Evolutionary conservation across 441 rosid genomes (phyloP).

Genomic region (Brassica hybrid): DNA sequence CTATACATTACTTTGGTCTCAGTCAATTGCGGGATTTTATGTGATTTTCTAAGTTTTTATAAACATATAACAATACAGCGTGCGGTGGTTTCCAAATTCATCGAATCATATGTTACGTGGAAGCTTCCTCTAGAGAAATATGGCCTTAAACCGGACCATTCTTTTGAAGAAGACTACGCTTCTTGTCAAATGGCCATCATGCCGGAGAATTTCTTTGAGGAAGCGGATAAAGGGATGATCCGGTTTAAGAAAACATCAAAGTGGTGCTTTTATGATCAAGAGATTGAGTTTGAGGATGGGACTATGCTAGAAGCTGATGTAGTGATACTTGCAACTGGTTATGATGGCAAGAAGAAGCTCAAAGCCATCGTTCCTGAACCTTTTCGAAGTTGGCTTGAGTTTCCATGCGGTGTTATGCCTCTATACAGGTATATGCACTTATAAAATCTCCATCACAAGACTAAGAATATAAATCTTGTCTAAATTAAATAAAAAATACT

Average conservation of each 20-base stretch:
- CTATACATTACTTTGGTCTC: background rate
- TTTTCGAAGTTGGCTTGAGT: conserved; percentile 63
- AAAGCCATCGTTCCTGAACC: conserved; percentile 75
- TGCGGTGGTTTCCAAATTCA: conserved; percentile 66
- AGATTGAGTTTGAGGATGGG: conserved; percentile 72
- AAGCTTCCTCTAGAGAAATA: conserved; percentile 76
- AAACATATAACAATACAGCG: conserved; percentile 53
- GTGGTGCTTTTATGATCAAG: conserved; percentile 76
- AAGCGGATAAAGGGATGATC: conserved; percentile 86
- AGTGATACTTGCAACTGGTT: conserved; percentile 86
- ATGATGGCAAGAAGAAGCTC: conserved; percentile 82
- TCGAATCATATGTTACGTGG: conserved; percentile 82
- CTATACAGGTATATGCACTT: conserved; percentile 63
- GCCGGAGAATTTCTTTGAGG: conserved; percentile 75
- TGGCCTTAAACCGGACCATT: conserved; percentile 83
- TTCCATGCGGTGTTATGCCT: conserved; percentile 69
- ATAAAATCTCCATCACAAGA: background rate
- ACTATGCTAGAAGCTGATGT: conserved; percentile 77
- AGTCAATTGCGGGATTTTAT: conserved; percentile 38
- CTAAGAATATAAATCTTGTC: background rate
- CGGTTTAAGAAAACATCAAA: conserved; percentile 65
- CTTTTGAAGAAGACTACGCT: conserved; percentile 84
- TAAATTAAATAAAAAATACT: background rate
- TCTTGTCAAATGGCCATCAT: conserved; percentile 94
- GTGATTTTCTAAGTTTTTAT: conserved; percentile 51